Conservation (phyloP, 768 basidiomycete species). For the Gyrodon lividus region DNA sequence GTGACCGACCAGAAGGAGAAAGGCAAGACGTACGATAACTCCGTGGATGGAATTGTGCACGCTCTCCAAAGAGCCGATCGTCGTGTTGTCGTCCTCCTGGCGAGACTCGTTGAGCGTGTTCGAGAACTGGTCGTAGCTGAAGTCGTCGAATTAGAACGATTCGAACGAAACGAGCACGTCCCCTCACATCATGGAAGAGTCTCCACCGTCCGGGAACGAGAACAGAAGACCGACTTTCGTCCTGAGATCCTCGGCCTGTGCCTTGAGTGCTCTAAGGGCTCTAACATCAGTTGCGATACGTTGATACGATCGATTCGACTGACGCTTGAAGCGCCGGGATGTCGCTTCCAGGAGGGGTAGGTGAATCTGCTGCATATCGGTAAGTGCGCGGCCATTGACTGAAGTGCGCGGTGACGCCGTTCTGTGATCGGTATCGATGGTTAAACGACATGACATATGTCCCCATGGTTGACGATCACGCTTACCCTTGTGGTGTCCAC, state of each 20-base stretch:
- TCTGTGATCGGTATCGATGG: slow-evolving; percentile 1
- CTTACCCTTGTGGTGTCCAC: slow-evolving; percentile 11
- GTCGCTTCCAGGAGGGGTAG: neutral
- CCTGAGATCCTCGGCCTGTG: slow-evolving; percentile 10
- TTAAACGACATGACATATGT: neutral
- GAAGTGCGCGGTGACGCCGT: slow-evolving; percentile 13
- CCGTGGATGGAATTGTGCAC: slow-evolving; percentile 21
- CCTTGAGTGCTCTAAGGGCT: slow-evolving; percentile 16
- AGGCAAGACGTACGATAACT: slow-evolving; percentile 12
- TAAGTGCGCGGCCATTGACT: slow-evolving; percentile 19
- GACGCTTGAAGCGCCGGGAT: slow-evolving; percentile 14
- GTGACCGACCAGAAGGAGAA: neutral
- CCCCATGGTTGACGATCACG: neutral
- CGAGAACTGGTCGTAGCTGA: slow-evolving; percentile 30
- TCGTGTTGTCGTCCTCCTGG: slow-evolving; percentile 5
- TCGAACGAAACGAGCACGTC: neutral
- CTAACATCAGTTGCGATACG: neutral
- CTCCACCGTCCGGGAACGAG: slow-evolving; percentile 15
- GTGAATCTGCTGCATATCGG: slow-evolving; percentile 10
- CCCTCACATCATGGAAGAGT: slow-evolving; percentile 11
- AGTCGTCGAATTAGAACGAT: neutral
- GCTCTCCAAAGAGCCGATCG: slow-evolving; percentile 21
- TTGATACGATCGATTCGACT: neutral
- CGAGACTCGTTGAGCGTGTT: slow-evolving; percentile 22
- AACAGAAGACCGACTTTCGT: slow-evolving; percentile 18